Evolutionary conservation across 1,284 basidiomycete genomes (phyloP), one percentile per base, ranked within the genome.

Genomic region (Microbotryum scabiosae): DNA sequence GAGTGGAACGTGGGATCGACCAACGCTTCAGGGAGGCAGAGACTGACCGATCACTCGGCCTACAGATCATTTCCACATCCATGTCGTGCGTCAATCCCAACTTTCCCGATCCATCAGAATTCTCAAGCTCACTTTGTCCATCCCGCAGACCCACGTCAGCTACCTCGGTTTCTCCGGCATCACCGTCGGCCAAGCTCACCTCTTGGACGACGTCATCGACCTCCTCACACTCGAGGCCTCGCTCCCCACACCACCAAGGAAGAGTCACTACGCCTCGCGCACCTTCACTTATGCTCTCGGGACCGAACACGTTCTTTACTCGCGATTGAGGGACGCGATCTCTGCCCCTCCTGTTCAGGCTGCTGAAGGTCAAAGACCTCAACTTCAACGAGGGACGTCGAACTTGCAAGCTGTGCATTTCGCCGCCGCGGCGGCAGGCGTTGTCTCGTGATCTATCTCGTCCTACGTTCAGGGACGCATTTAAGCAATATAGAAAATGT

Each of bases 61-160:
- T 9, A 16, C 65, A 93, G 92, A 96, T 74, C 93, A 94, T 71
- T 88, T 96, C 71, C 91, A 96, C 69, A 89, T 98, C 0, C 96
- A 98, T 70, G 86, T 97, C 57, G 88, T 94, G 8, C 86, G 68
- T 52, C 32, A 14, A n/a, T 50, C 41, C 4, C 21, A 3, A 23
- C 9, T 36, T 16, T 47, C 41, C 10, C n/a, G 32, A 28, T 7
- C 23, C 30, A 54, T 10, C 51, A 25, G 25, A 32, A 16, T 44
- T 8, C 45, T 30, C 41, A 23, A 2, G 1, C 45, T 47, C 48
- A n/a, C 23, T n/a, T n/a, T n/a, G n/a, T n/a, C n/a, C 36, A 12
- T 18, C 12, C 36, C 10, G 5, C 62, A 68, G 66, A 61, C 61
- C 41, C 70, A 91, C 69, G 82, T 82, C 2, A 83, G 84, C 62